Evolutionary conservation across 192 early-diverging fungal genomes (phyloP).

Genomic region (Ramicandelaber brevisporus): DNA sequence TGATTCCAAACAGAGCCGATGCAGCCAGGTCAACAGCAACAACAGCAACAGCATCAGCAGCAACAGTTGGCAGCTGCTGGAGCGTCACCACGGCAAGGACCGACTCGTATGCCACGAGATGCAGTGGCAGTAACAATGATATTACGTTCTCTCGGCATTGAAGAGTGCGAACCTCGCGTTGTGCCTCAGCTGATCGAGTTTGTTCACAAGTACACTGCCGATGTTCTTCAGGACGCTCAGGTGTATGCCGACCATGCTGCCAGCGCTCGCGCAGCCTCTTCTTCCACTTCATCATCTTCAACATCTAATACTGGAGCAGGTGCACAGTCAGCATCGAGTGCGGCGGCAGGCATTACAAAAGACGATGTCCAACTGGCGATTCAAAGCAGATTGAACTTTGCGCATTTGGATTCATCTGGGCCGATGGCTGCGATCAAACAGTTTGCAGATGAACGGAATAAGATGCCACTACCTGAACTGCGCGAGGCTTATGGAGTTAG

Average conservation of each 20-base stretch:
- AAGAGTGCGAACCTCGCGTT: slow-evolving; percentile 76
- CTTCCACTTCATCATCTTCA: no score
- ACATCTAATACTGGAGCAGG: background rate
- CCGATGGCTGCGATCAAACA: slow-evolving; percentile 72
- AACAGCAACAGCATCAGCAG: no score
- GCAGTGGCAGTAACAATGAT: no score
- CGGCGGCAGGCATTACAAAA: slow-evolving; percentile 43
- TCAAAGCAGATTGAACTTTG: slow-evolving; percentile 66
- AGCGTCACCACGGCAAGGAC: no score
- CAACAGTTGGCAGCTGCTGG: no score
- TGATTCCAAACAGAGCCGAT: no score
- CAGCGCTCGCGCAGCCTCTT: no score
- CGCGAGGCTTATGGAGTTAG: slow-evolving; percentile 55
- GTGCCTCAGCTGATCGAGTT: slow-evolving; percentile 83
- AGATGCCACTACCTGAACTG: slow-evolving; percentile 45
- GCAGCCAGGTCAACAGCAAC: no score
- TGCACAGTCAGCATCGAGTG: background rate
- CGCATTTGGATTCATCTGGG: slow-evolving; percentile 83
- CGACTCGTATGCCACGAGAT: no score
- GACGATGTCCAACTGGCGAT: slow-evolving; percentile 82
- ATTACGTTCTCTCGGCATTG: slow-evolving; percentile 55
- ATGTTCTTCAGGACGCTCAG: slow-evolving; percentile 77
- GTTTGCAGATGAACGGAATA: slow-evolving; percentile 60
- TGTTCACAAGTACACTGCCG: slow-evolving; percentile 69
- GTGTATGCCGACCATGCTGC: slow-evolving; percentile 81